Base-by-base conservation (phyloP, 2,329 filamentous ascomycete genomes). In the Colletotrichum navitas region DNA sequence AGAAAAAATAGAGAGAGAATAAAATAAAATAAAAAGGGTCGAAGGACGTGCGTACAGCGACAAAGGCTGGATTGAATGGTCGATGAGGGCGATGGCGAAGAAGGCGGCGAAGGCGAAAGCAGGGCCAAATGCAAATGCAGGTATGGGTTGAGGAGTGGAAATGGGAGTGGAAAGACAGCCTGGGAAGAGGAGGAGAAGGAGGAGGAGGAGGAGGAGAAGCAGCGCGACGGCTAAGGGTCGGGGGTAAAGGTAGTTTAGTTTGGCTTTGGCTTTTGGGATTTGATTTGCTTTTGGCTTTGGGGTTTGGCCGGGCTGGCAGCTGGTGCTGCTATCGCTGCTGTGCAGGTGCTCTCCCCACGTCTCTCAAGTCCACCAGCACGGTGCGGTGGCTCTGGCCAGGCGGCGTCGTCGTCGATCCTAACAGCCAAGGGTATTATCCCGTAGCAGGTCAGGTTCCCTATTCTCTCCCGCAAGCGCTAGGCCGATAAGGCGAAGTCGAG, bases 341-440 rank as follows among this genome's bases (percentile, higher is more conserved):
- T 52, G 8, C 14, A 36, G 55, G 21, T 65, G 62, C 59, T 62
- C 45, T 49, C 36, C 51, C 36, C 51, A 43, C 51, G 59, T 49
- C 55, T 58, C 54, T 58, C 55, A 21, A 26, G 34, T 41, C 55
- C 41, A 36, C 36, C n/a, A 45, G 60, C 29, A 39, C 24, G 34
- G 34, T 58, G 43, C 11, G 26, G 18, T 41, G 62, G 62, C 36
- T 54, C 59, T 62, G 59, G n/a, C n/a, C 34, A 26, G 60, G 58
- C 68, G 68, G 36, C 58, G 66, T 66, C 64, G 66, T 66, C 64
- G 72, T 68, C 68, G 69, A 69, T 73, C 69, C 65, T 61, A 60
- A 54, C 55, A 59, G 43, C 59, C 47, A 49, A 39, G 45, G 45
- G 47, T 63, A 36, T 63, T 63, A 52, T 63, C 47, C 47, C 60